A percentile compares a stretch with the other conserved stretches of the same genome.
Evolutionary conservation across 2,329 filamentous ascomycete genomes (phyloP).

Genomic region (Colletotrichum tanaceti): DNA sequence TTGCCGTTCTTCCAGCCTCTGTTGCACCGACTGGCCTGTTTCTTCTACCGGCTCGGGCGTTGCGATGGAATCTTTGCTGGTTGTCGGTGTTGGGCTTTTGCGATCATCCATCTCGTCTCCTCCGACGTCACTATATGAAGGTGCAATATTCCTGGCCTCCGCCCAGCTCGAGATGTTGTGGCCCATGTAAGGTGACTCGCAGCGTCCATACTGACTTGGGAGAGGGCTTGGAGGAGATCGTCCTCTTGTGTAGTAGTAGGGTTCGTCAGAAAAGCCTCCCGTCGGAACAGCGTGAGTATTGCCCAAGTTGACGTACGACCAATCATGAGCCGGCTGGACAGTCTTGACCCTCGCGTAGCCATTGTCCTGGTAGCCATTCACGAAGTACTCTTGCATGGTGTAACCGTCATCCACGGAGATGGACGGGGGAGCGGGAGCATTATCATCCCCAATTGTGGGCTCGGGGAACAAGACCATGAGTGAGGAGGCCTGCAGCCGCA

Average conservation of each 20-base stretch:
- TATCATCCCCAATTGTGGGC: slow-evolving; percentile 22
- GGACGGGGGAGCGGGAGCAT: slow-evolving; percentile 45
- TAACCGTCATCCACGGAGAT: slow-evolving; percentile 56
- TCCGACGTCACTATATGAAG: slow-evolving; percentile 53
- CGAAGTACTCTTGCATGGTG: slow-evolving; percentile 53
- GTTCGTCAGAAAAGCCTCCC: slow-evolving; percentile 53
- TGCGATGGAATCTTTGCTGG: slow-evolving; percentile 28
- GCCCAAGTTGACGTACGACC: slow-evolving; percentile 54
- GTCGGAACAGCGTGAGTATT: slow-evolving; percentile 53
- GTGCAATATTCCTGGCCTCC: slow-evolving; percentile 52
- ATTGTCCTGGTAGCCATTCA: slow-evolving; percentile 50
- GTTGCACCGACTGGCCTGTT: slow-evolving; percentile 21
- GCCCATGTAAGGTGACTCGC: slow-evolving; percentile 46
- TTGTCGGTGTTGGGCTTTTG: slow-evolving; percentile 40
- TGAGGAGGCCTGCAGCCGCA: slow-evolving; percentile 77
- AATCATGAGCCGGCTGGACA: slow-evolving; percentile 57
- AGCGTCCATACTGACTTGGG: slow-evolving; percentile 56
- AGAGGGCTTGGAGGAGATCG: slow-evolving; percentile 66
- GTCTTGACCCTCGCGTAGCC: slow-evolving; percentile 53
- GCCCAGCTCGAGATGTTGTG: slow-evolving; percentile 53
- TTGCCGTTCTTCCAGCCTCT: slow-evolving; percentile 36
- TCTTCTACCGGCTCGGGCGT: slow-evolving; percentile 33
- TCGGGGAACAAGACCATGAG: slow-evolving; percentile 77
- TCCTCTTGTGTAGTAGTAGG: slow-evolving; percentile 61
- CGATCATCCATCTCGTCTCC: slow-evolving; percentile 41